These are phyloP conservation scores for Umbilicus rupestris DNA, from an alignment of 164 flowering plant genomes.

Conservation along the genomic window DNA sequence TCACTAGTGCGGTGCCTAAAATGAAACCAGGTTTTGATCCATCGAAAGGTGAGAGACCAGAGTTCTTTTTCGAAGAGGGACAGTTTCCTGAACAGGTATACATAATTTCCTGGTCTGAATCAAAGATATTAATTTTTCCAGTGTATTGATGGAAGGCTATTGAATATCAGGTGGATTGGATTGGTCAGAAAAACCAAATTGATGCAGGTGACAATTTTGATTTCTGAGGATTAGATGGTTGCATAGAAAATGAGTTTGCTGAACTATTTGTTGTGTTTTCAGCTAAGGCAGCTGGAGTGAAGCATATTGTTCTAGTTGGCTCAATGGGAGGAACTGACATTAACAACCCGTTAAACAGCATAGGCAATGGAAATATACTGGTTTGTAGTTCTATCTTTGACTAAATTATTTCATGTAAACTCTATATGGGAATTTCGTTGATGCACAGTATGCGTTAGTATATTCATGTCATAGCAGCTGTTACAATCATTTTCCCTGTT, in stretches of 20 bases:
- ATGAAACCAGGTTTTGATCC: conserved; percentile 99
- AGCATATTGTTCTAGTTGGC: conserved; percentile 92
- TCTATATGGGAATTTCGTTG: not conserved
- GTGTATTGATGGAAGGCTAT: not conserved
- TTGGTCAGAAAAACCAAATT: conserved; percentile 97
- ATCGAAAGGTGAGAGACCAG: conserved; percentile 80
- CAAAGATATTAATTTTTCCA: not conserved
- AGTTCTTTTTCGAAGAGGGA: conserved; percentile 87
- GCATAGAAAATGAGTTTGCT: not conserved
- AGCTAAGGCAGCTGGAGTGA: conserved; percentile 93
- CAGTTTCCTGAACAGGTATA: conserved; percentile 82
- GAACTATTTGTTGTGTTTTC: conserved; percentile 15
- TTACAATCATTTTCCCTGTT: too few species aligned
- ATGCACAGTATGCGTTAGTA: not conserved
- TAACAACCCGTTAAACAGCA: conserved; percentile 74
- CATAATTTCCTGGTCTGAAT: not conserved
- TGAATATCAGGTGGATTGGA: conserved; percentile 82
- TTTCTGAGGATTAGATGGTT: not conserved
- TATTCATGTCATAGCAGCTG: not conserved
- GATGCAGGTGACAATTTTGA: conserved; percentile 61
- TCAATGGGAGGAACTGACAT: conserved; percentile 93
- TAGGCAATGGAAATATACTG: conserved; percentile 93
- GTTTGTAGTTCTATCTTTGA: conserved; percentile 24
- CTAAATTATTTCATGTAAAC: not conserved
- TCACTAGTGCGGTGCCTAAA: conserved; percentile 87